Evolutionary conservation across 768 basidiomycete species (phyloP).

Genomic region (Lepiota brunneoincarnata): DNA sequence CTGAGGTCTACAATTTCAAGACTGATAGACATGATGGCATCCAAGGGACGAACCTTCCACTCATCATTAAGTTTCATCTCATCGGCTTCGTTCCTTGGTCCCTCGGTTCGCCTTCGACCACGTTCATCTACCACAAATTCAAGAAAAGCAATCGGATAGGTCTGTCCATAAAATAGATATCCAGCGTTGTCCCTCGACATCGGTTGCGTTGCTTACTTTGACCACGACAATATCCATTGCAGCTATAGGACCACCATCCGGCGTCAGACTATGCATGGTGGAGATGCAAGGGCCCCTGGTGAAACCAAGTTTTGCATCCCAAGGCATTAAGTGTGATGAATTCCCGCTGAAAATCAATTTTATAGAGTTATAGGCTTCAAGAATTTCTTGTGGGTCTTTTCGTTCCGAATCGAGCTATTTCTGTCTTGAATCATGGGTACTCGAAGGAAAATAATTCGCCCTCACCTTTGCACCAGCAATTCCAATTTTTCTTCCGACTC

Average conservation of each 20-base stretch:
- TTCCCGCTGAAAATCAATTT: slow-evolving; percentile 76
- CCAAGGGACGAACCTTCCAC: slow-evolving; percentile 61
- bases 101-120: slow-evolving; percentile 48
- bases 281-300: slow-evolving; percentile 63
- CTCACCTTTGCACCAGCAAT: slow-evolving; percentile 78
- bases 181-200: no score
- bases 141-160: slow-evolving; percentile 77
- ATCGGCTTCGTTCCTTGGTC: slow-evolving; percentile 69
- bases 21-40: not conserved
- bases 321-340: slow-evolving; percentile 79
- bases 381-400: slow-evolving; percentile 77
- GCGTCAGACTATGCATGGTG: slow-evolving; percentile 72
- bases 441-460: slow-evolving; percentile 8
- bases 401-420: slow-evolving; percentile 62
- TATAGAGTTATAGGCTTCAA: slow-evolving; percentile 74
- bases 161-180: slow-evolving; percentile 29
- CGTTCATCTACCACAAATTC: slow-evolving; percentile 54
- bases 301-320: slow-evolving; percentile 89
- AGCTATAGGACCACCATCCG: slow-evolving; percentile 78
- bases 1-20: slow-evolving; percentile 28
- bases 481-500: slow-evolving; percentile 80
- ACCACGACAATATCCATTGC: slow-evolving; percentile 72
- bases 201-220: slow-evolving; percentile 40
- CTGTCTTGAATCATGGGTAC: not conserved
- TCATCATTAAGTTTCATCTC: slow-evolving; percentile 55